Conservation (phyloP, 2,329 filamentous ascomycete genomes). For the Aplosporella prunicola region DNA sequence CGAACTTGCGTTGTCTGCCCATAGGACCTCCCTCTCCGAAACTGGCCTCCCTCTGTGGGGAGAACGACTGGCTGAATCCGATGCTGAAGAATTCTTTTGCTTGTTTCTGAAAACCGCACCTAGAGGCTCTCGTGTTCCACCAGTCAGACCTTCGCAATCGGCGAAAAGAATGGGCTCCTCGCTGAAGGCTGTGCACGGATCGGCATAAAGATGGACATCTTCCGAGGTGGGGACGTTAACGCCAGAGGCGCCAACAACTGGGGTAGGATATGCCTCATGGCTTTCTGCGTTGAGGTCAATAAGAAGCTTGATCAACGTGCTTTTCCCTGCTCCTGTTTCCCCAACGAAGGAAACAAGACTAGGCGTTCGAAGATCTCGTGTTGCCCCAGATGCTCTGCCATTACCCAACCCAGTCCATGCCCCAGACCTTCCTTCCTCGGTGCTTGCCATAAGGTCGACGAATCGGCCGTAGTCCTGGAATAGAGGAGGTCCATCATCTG, state of each 20-base stretch:
- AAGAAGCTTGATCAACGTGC: constrained; percentile 41
- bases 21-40: constrained; percentile 13
- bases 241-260: constrained; percentile 37
- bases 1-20: constrained; percentile 13
- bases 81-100: neutral
- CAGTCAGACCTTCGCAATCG: constrained; percentile 45
- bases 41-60: neutral
- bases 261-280: constrained; percentile 24
- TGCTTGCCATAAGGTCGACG: constrained; percentile 10
- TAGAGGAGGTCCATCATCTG: constrained; percentile 4
- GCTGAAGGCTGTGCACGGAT: constrained; percentile 34
- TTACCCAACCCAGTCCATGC: constrained; percentile 1
- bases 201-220: constrained; percentile 44
- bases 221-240: constrained; percentile 38
- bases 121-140: constrained; percentile 36
- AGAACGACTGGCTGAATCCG: neutral
- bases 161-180: constrained; percentile 39
- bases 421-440: constrained; percentile 10
- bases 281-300: constrained; percentile 26
- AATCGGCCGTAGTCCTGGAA: constrained; percentile 14
- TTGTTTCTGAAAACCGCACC: constrained; percentile 13
- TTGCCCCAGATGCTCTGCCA: neutral
- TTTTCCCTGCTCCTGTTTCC: constrained; percentile 41
- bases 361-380: constrained; percentile 22
- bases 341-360: constrained; percentile 38